These are phyloP conservation scores for Lentinula novae-zelandiae DNA, from an alignment of 1,284 basidiomycete species.

Conservation along the genomic window DNA sequence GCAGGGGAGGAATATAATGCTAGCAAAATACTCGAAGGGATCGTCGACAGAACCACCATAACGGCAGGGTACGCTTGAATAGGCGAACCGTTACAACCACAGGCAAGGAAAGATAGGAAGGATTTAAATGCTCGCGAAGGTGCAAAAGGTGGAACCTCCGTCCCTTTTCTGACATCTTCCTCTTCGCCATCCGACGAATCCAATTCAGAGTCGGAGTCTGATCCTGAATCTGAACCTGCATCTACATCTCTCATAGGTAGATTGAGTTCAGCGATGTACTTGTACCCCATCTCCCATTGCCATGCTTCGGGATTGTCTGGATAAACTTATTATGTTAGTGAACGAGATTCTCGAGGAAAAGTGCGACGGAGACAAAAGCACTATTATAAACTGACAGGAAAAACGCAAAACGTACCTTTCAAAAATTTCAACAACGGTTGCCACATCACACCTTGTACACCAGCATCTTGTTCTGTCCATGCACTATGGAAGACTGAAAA, in stretches of 20 bases:
- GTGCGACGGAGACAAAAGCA: no score
- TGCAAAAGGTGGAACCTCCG: slow-evolving; percentile 11
- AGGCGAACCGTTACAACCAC: slow-evolving; percentile 76
- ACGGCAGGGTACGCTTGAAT: slow-evolving; percentile 74
- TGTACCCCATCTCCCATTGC: slow-evolving; percentile 38
- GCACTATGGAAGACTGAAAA: slow-evolving; percentile 65
- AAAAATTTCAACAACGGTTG: slow-evolving; percentile 69
- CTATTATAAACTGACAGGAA: no score
- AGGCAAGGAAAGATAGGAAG: slow-evolving; percentile 71
- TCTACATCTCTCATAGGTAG: background rate
- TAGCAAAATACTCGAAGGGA: slow-evolving; percentile 46
- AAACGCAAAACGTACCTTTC: slow-evolving; percentile 46
- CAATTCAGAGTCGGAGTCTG: slow-evolving; percentile 21
- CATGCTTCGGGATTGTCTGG: slow-evolving; percentile 64
- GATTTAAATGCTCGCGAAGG: slow-evolving; percentile 55
- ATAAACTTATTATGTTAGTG: background rate
- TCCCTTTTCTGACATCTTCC: slow-evolving; percentile 18
- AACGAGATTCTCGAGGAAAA: background rate
- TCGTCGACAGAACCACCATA: slow-evolving; percentile 74
- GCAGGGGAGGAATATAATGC: background rate
- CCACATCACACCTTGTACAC: slow-evolving; percentile 68
- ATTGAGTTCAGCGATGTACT: slow-evolving; percentile 13
- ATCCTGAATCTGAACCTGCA: background rate
- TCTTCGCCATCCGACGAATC: slow-evolving; percentile 25
- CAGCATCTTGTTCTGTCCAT: slow-evolving; percentile 71